Conservation (phyloP, 495 filamentous ascomycete species). For the Podospora pseudocomata region DNA sequence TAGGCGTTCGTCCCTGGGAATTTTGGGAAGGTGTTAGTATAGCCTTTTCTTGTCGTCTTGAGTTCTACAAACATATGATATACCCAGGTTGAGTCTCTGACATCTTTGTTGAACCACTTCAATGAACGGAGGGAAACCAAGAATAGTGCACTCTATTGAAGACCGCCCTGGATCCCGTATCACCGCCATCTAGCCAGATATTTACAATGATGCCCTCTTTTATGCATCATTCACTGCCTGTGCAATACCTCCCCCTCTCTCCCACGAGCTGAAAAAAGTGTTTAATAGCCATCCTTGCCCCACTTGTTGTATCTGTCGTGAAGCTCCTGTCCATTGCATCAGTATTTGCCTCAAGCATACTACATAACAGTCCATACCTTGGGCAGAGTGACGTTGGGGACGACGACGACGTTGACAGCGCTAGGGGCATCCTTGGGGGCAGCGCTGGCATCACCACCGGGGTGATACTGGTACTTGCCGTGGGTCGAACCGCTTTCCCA, state of each 20-base stretch:
- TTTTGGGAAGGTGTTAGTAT: conserved; percentile 6
- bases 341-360: background rate
- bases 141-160: conserved; percentile 28
- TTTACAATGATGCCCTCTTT: conserved; percentile 18
- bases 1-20: conserved; percentile 23
- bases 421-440: conserved; percentile 84
- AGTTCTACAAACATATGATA: conserved; percentile 1
- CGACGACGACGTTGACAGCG: conserved; percentile 87
- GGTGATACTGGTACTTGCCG: conserved; percentile 89
- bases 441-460: conserved; percentile 73
- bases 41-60: conserved; percentile 11
- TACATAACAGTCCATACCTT: conserved; percentile 56
- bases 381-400: conserved; percentile 88
- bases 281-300: conserved; percentile 76
- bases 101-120: background rate
- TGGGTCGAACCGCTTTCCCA: conserved; percentile 68
- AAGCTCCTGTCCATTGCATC: conserved; percentile 57
- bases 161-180: background rate
- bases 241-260: background rate
- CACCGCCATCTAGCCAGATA: conserved; percentile 1
- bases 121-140: background rate
- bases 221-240: background rate
- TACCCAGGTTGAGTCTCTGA: conserved; percentile 2
- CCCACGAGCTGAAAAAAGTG: background rate
- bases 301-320: conserved; percentile 99